Conservation (phyloP, 2,329 filamentous ascomycete genomes). For the Cordyceps farinosa region DNA sequence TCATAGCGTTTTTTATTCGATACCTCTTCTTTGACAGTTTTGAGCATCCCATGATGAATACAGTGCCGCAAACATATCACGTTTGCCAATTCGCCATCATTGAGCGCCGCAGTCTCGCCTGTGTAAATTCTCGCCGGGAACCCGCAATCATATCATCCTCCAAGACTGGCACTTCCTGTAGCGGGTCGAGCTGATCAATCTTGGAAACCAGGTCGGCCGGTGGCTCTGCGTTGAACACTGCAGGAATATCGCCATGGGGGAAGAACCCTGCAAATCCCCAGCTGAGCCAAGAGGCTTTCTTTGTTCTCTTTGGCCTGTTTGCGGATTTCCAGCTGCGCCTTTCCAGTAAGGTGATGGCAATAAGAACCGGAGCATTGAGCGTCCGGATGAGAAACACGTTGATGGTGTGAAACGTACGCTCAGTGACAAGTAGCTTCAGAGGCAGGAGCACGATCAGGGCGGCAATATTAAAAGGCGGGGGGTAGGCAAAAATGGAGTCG, state of each 20-base stretch:
- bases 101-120: conserved; percentile 3
- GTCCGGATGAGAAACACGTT: conserved; percentile 63
- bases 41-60: too few species aligned
- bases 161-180: conserved; percentile 33
- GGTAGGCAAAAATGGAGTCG: conserved; percentile 18
- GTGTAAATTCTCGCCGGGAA: conserved; percentile 14
- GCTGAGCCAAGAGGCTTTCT: conserved; percentile 25
- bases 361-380: conserved; percentile 61
- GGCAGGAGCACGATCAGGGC: conserved; percentile 62
- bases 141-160: conserved; percentile 32
- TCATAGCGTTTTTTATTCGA: too few species aligned
- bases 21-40: too few species aligned
- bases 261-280: conserved; percentile 47
- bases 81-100: neutral
- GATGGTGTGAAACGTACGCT: conserved; percentile 66
- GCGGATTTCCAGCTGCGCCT: conserved; percentile 40
- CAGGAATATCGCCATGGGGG: conserved; percentile 59
- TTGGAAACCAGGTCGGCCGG: conserved; percentile 39
- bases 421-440: conserved; percentile 58
- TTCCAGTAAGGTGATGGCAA: conserved; percentile 60
- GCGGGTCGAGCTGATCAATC: conserved; percentile 33
- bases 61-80: neutral
- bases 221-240: conserved; percentile 58
- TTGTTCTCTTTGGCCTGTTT: conserved; percentile 21
- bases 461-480: conserved; percentile 55